phyloP scores from a whole-genome alignment of 2,329 filamentous ascomycete species.

The Venturia aucupariae region DNA sequence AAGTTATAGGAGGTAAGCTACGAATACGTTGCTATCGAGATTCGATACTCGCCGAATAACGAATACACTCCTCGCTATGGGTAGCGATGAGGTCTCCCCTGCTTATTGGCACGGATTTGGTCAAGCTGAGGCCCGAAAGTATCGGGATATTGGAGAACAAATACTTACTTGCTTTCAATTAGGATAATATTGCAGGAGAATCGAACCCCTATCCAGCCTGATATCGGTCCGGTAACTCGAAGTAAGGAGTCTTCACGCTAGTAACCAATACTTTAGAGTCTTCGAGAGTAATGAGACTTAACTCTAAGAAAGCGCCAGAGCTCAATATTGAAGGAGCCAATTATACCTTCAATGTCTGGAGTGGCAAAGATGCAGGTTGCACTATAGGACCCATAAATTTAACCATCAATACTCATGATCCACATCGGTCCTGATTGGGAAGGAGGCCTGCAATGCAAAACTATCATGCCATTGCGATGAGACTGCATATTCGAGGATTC shows the following conservation, averaged over 20 bases:
- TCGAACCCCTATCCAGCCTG: slow-evolving; percentile 38
- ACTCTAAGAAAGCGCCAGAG: slow-evolving; percentile 37
- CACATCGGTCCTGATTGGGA: slow-evolving; percentile 1
- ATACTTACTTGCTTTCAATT: slow-evolving; percentile 40
- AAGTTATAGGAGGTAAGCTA: no score
- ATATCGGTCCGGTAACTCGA: slow-evolving; percentile 39
- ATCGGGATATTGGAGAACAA: slow-evolving; percentile 39
- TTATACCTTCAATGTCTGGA: slow-evolving; percentile 39
- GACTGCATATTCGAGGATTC: no score
- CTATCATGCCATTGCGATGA: no score
- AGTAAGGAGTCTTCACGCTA: slow-evolving; percentile 35
- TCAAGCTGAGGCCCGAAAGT: slow-evolving; percentile 29
- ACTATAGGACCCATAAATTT: neutral
- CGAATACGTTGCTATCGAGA: no score
- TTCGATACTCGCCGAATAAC: slow-evolving; percentile 31
- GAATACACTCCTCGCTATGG: slow-evolving; percentile 40
- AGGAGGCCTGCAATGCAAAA: neutral
- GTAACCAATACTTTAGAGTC: slow-evolving; percentile 31
- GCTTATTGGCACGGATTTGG: slow-evolving; percentile 39
- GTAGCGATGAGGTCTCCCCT: slow-evolving; percentile 37
- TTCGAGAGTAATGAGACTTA: slow-evolving; percentile 28
- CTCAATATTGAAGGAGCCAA: slow-evolving; percentile 27
- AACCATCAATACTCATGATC: neutral
- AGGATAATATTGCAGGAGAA: slow-evolving; percentile 28
- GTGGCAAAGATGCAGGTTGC: slow-evolving; percentile 28